These are phyloP conservation scores for Bryoerythrophyllum caledonicum DNA, from an alignment of 225 moss, liverwort and hornwort genomes.

Conservation along the genomic window DNA sequence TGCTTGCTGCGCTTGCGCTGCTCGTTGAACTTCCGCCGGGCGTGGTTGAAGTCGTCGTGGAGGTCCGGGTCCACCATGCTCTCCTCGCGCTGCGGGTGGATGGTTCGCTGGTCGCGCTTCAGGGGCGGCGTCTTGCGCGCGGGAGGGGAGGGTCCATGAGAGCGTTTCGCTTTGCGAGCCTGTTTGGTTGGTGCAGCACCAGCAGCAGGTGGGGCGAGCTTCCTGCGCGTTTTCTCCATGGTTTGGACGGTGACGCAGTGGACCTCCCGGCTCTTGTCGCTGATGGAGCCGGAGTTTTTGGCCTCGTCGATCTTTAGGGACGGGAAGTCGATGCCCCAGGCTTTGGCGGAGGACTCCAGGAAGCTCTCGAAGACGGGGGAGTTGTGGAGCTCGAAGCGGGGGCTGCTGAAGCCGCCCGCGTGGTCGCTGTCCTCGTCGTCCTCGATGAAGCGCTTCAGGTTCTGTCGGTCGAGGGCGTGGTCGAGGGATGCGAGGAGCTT, in stretches of 20 bases:
- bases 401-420: conserved; percentile 22
- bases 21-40: conserved; percentile 36
- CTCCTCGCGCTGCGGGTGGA: conserved; percentile 43
- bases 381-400: conserved; percentile 44
- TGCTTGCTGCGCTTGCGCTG: conserved; percentile 39
- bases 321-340: conserved; percentile 49
- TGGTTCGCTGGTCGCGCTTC: conserved; percentile 35
- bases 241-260: conserved; percentile 45
- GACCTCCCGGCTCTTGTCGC: conserved; percentile 45
- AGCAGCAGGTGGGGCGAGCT: too few species aligned
- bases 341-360: conserved; percentile 49
- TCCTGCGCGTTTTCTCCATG: conserved; percentile 13
- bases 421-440: conserved; percentile 44
- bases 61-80: conserved; percentile 41
- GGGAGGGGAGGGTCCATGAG: conserved; percentile 28
- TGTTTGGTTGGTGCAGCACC: too few species aligned
- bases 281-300: conserved; percentile 33
- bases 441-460: conserved; percentile 39
- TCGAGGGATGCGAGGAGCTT: conserved; percentile 43
- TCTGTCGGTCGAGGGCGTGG: conserved; percentile 41
- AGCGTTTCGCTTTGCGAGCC: conserved; percentile 38
- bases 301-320: conserved; percentile 23
- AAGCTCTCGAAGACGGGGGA: conserved; percentile 58
- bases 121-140: conserved; percentile 10
- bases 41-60: conserved; percentile 42